Base-by-base conservation (phyloP, 2,329 filamentous ascomycete genomes). In the Simplicillium aogashimaense region DNA sequence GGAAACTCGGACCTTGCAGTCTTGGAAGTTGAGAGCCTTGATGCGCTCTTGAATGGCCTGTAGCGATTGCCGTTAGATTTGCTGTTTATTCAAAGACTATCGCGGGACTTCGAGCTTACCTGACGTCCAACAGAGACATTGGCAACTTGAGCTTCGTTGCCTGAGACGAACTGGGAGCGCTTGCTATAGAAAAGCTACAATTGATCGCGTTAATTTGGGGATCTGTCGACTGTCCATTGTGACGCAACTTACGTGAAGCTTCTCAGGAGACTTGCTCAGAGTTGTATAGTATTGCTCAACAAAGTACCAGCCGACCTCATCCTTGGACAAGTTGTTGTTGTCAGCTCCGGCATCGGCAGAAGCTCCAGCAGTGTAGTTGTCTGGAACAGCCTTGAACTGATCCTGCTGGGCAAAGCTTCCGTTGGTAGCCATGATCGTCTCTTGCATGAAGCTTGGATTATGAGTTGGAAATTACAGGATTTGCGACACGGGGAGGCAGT, bases 261-360 rank as follows among this genome's bases (percentile, higher is more conserved):
- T 94, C 59, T 95, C 88, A 16, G 92, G 89, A 50, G 72, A 85
- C 66, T 90, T 89, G 78, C 89, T 95, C 58, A 98, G 70, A 46
- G 88, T 98, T 53, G 86, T 97, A 69, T 98, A 98, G 74, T 95
- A 98, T 66, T 95, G 88, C 76, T 97, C 89, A 43, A 98, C 92
- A 53, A 98, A 98, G 70, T 90, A 97, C 92, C 92, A 98, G 64
- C 88, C 92, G 51, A 98, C 88, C 69, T 97, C 87, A 61, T 95
- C 88, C 71, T 95, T 95, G 53, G 73, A 70, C 32, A 78, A 65
- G 52, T 74, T 70, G 57, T 57, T 66, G 53, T 61, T 66, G 41
- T 53, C 54, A 32, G 55, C 49, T 47, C 54, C 52, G 45, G 56
- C 53, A 25, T 25, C 20, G 20, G 20, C 20, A 6, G 20, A 9